Percentiles rank a stretch among this genome's conserved stretches.
These are phyloP conservation scores for Penicillium thymicola DNA, from an alignment of 2,329 filamentous ascomycete species.

Conservation along the genomic window DNA sequence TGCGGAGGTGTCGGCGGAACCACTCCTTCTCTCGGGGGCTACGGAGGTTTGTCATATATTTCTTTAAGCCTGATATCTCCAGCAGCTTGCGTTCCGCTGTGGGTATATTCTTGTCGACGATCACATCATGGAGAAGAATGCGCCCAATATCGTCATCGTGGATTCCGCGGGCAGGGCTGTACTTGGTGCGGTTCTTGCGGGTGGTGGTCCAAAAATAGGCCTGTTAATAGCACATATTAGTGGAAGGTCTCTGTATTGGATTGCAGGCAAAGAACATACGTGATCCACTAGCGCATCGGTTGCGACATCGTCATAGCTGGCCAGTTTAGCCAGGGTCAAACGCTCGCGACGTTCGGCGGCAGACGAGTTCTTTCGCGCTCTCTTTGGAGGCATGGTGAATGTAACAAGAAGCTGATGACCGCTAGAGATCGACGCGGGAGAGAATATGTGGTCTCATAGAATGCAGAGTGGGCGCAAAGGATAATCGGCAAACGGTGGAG, in stretches of 20 bases:
- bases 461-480: not conserved
- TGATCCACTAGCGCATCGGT: constrained; percentile 95
- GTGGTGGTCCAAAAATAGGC: constrained; percentile 96
- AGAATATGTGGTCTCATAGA: constrained; percentile 9
- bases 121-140: constrained; percentile 62
- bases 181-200: constrained; percentile 87
- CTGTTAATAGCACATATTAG: constrained; percentile 48
- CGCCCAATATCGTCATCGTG: constrained; percentile 61
- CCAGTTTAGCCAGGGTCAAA: constrained; percentile 81
- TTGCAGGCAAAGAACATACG: constrained; percentile 55
- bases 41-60: constrained; percentile 65
- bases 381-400: constrained; percentile 38
- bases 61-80: constrained; percentile 67
- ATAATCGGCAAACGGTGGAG: not conserved
- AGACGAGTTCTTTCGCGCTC: constrained; percentile 28
- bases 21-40: constrained; percentile 79
- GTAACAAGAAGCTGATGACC: constrained; percentile 2
- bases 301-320: constrained; percentile 90
- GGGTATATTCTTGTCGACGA: constrained; percentile 69
- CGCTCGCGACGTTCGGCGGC: constrained; percentile 55
- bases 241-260: not conserved
- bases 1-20: constrained; percentile 78
- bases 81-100: constrained; percentile 71
- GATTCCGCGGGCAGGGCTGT: constrained; percentile 77
- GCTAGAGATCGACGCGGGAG: not conserved